Conservation (phyloP, 2,329 filamentous ascomycete species). For the Calonectria ilicicola region DNA sequence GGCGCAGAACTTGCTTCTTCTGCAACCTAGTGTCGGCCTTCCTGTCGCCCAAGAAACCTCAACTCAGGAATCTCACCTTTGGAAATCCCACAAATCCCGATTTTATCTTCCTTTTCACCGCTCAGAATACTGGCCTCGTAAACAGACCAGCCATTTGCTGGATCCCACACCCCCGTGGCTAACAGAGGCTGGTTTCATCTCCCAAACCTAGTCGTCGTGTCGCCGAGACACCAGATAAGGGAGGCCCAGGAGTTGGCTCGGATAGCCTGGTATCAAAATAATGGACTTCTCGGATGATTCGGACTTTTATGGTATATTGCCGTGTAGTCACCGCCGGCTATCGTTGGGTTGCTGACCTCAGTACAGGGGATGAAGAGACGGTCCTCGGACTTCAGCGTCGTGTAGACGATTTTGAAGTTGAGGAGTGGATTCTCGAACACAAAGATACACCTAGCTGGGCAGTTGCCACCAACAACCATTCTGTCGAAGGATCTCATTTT, state of each 20-base stretch:
- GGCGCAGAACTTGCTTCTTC: slow-evolving; percentile 22
- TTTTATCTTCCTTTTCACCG: not conserved
- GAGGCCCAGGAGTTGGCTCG: not conserved
- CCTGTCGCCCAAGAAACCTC: not conserved
- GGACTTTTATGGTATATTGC: slow-evolving; percentile 65
- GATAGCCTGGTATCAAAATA: not conserved
- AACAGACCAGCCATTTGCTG: not conserved
- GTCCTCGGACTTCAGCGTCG: slow-evolving; percentile 61
- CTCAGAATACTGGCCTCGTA: not conserved
- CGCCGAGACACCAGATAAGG: not conserved
- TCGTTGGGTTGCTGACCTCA: slow-evolving; percentile 22
- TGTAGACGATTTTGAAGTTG: slow-evolving; percentile 62
- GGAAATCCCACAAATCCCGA: not conserved
- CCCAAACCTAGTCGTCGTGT: not conserved
- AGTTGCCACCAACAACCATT: slow-evolving; percentile 29
- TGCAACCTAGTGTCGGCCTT: not conserved
- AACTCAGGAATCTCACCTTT: not conserved
- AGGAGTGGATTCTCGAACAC: slow-evolving; percentile 55
- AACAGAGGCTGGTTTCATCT: not conserved
- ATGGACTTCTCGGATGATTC: slow-evolving; percentile 62
- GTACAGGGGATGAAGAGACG: slow-evolving; percentile 66
- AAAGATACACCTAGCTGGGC: slow-evolving; percentile 43
- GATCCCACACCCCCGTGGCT: not conserved
- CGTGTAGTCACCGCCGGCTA: not conserved
- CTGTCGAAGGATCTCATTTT: slow-evolving; percentile 47